Percentiles rank a stretch among this genome's conserved stretches.
Evolutionary conservation across 2,329 filamentous ascomycete species (phyloP).

Genomic region (Pseudopyrenochaeta lycopersici): DNA sequence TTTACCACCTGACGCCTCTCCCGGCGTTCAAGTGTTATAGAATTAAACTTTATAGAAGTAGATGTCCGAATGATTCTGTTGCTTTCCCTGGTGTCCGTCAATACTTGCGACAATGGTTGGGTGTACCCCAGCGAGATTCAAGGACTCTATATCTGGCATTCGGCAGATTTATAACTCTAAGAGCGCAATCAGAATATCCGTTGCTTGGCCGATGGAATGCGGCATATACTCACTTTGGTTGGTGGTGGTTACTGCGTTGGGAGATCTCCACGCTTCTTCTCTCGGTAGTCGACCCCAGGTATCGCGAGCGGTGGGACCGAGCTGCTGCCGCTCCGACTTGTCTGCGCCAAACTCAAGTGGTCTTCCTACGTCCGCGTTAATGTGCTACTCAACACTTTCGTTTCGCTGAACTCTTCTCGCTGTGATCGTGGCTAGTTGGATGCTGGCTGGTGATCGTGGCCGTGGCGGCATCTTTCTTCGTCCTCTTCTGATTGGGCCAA

Average conservation of each 20-base stretch:
- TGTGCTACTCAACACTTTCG: neutral
- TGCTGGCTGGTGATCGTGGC: conserved; percentile 9
- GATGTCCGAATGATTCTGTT: neutral
- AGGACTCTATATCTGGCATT: no score
- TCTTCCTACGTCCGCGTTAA: neutral
- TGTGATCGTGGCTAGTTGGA: conserved; percentile 7
- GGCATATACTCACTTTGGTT: neutral
- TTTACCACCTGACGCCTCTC: conserved; percentile 8
- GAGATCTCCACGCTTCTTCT: neutral
- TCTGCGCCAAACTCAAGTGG: conserved; percentile 2
- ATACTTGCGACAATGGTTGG: no score
- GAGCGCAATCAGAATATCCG: no score
- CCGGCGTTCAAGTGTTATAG: conserved; percentile 5
- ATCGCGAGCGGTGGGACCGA: conserved; percentile 3
- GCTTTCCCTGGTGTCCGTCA: neutral
- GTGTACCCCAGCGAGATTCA: no score
- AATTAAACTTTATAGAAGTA: neutral
- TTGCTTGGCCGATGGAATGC: no score
- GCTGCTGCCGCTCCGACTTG: conserved; percentile 11
- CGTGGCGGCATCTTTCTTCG: conserved; percentile 18
- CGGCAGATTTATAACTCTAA: no score
- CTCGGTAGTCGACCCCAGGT: conserved; percentile 14
- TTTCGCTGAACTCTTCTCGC: conserved; percentile 4
- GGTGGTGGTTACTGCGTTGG: neutral
- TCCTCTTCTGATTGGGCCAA: conserved; percentile 32